Evolutionary conservation across 176 grass and related monocot species (phyloP).

Genomic region (Tillandsia fasciculata): DNA sequence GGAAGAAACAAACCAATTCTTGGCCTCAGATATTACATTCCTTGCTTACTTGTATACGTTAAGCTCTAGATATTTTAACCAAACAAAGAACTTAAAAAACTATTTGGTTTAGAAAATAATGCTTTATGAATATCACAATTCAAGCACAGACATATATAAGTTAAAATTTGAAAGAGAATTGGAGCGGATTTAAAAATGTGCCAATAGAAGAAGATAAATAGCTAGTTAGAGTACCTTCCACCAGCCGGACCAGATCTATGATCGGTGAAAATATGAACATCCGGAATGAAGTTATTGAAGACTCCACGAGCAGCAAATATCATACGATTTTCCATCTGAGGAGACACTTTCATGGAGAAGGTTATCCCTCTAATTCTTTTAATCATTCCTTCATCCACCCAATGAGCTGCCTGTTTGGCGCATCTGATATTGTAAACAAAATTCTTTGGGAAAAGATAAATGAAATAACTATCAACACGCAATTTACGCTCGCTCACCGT

Average conservation of each 20-base stretch:
- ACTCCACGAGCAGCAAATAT: constrained; percentile 71
- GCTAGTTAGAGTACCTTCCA: constrained; percentile 42
- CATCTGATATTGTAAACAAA: no score
- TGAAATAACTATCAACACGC: neutral
- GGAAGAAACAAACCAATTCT: no score
- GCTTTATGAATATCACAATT: no score
- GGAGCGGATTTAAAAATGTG: no score
- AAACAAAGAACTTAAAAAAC: no score
- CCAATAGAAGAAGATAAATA: neutral
- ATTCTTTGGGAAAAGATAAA: neutral
- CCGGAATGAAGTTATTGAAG: constrained; percentile 71
- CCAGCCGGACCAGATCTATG: constrained; percentile 44
- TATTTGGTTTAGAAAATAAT: no score
- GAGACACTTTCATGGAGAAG: constrained; percentile 65
- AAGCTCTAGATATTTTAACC: no score
- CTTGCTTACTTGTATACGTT: no score
- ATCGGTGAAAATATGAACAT: constrained; percentile 89
- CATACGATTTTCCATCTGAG: constrained; percentile 60
- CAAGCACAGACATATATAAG: no score
- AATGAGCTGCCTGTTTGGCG: constrained; percentile 43
- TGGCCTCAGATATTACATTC: no score
- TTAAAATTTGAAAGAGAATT: no score
- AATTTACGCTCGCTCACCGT: constrained; percentile 36
- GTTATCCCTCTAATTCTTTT: constrained; percentile 89
- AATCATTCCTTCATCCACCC: constrained; percentile 89